phyloP scores from a whole-genome alignment of 805 yeast genomes.

The Candida sithepensis region DNA sequence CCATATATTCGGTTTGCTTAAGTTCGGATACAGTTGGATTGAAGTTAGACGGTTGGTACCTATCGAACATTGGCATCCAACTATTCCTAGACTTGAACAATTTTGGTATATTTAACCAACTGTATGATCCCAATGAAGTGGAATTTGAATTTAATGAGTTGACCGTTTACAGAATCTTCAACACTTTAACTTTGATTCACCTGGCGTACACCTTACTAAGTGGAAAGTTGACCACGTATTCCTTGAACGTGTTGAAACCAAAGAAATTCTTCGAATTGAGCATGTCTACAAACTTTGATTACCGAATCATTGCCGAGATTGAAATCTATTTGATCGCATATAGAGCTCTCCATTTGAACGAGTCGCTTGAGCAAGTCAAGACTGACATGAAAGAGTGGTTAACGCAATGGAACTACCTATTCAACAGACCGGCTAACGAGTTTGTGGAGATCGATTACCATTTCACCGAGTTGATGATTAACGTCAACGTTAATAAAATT shows the following conservation, averaged over 20 bases:
- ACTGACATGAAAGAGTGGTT: constrained; percentile 57
- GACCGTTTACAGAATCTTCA: constrained; percentile 63
- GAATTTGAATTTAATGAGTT: constrained; percentile 40
- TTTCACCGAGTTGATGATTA: constrained; percentile 51
- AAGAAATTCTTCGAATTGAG: constrained; percentile 41
- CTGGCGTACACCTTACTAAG: constrained; percentile 60
- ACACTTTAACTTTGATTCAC: constrained; percentile 67
- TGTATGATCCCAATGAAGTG: constrained; percentile 21
- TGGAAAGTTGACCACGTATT: constrained; percentile 36
- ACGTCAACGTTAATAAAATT: constrained; percentile 17
- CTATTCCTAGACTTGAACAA: constrained; percentile 54
- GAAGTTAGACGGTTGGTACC: constrained; percentile 65
- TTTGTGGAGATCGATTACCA: constrained; percentile 71
- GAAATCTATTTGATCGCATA: constrained; percentile 56
- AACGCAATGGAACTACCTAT: constrained; percentile 64
- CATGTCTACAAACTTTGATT: constrained; percentile 72
- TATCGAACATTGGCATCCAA: constrained; percentile 63
- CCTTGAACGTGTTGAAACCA: constrained; percentile 45
- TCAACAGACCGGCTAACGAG: constrained; percentile 68
- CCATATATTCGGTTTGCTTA: constrained; percentile 62
- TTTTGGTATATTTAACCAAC: constrained; percentile 34
- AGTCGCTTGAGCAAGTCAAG: constrained; percentile 9
- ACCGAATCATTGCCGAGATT: constrained; percentile 77
- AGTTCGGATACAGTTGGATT: constrained; percentile 42
- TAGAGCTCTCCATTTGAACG: constrained; percentile 47